Evolutionary conservation across 2,329 filamentous ascomycete genomes (phyloP).

Genomic region (Cladorrhinum sp.): DNA sequence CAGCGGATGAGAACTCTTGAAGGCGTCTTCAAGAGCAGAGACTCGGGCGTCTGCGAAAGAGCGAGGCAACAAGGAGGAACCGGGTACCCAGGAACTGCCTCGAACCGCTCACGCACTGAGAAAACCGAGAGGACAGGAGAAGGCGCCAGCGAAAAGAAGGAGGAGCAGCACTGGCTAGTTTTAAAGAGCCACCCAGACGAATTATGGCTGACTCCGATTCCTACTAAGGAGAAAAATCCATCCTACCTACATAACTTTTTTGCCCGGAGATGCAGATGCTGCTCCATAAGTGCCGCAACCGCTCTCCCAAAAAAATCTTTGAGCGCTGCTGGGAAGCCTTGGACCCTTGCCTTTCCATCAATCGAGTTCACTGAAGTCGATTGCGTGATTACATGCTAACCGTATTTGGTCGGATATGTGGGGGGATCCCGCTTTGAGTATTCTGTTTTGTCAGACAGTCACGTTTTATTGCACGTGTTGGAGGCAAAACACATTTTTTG

Average conservation of each 20-base stretch:
- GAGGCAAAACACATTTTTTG: not conserved
- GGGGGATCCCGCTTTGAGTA: conserved; percentile 5
- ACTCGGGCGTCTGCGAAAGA: conserved; percentile 19
- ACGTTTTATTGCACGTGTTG: not conserved
- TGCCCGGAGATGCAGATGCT: conserved; percentile 9
- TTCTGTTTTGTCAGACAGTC: not conserved
- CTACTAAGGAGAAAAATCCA: conserved; percentile 8
- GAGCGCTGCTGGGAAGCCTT: conserved; percentile 8
- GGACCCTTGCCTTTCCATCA: conserved; percentile 15
- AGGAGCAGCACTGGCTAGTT: not conserved
- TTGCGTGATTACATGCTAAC: conserved; percentile 22
- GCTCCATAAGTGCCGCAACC: conserved; percentile 16
- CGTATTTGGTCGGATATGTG: conserved; percentile 16
- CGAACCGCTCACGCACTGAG: conserved; percentile 22
- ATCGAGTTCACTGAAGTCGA: conserved; percentile 15
- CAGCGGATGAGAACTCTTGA: conserved; percentile 22
- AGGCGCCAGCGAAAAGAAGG: conserved; percentile 23
- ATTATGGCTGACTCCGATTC: conserved; percentile 4
- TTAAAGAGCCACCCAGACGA: conserved; percentile 10
- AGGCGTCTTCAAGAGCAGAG: conserved; percentile 20
- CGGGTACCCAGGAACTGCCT: conserved; percentile 21
- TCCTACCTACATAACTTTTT: conserved; percentile 17
- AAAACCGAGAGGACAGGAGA: conserved; percentile 21
- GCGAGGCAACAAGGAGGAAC: conserved; percentile 22
- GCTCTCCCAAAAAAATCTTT: conserved; percentile 14